phyloP scores from a whole-genome alignment of 345 rosid species.

The Hirschfeldia incana region DNA sequence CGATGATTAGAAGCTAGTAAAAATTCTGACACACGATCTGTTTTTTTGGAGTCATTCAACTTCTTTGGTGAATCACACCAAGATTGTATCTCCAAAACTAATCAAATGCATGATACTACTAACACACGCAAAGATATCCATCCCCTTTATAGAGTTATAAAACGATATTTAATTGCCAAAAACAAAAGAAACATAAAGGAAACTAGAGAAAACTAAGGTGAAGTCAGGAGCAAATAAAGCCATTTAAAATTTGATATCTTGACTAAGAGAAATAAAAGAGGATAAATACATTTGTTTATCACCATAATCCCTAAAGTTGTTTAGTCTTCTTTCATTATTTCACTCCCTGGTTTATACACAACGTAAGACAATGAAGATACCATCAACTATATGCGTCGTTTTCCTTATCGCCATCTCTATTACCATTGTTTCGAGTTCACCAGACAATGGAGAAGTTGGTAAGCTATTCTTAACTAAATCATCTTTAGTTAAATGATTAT shows the following conservation, averaged over 20 bases:
- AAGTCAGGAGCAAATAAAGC: neutral
- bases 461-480: conserved; percentile 18
- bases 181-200: conserved; percentile 21
- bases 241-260: neutral
- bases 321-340: neutral
- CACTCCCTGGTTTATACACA: neutral
- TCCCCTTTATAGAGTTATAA: neutral
- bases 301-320: neutral
- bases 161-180: neutral
- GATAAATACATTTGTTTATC: conserved; percentile 4
- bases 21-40: neutral
- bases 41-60: neutral
- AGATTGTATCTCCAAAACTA: conserved; percentile 5
- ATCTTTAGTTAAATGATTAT: neutral
- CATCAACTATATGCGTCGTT: neutral
- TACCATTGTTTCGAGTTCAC: conserved; percentile 20
- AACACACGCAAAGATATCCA: conserved; percentile 21
- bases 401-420: conserved; percentile 9
- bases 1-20: neutral
- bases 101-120: neutral
- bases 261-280: conserved; percentile 17
- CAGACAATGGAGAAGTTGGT: conserved; percentile 29
- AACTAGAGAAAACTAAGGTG: conserved; percentile 3
- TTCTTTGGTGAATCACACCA: conserved; percentile 10
- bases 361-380: conserved; percentile 14